Percentiles rank a stretch among this genome's conserved stretches.
Evolutionary conservation across 306 rosid species (phyloP).

Genomic region (Arachis hypogaea): DNA sequence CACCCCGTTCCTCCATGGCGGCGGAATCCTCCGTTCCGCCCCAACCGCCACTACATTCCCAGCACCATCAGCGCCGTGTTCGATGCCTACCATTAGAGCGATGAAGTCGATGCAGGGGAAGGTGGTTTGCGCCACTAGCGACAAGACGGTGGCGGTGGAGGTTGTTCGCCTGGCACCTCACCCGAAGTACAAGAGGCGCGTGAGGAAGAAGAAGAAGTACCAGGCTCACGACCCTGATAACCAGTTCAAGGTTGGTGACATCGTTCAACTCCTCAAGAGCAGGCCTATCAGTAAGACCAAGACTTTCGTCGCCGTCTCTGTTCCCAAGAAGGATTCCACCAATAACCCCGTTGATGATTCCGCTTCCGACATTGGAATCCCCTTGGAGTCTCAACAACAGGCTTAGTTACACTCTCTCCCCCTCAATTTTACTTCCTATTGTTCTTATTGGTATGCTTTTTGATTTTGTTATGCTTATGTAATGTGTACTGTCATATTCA

Average conservation of each 20-base stretch:
- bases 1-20: conserved; percentile 61
- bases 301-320: conserved; percentile 71
- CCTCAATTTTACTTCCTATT: too few relatives aligned
- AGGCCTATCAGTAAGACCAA: conserved; percentile 91
- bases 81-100: conserved; percentile 64
- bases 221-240: conserved; percentile 94
- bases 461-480: conserved; percentile 26
- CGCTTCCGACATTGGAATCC: conserved; percentile 41
- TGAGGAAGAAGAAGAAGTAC: conserved; percentile 95
- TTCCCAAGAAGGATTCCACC: conserved; percentile 42
- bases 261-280: conserved; percentile 73
- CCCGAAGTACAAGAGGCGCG: conserved; percentile 85
- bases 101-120: conserved; percentile 76
- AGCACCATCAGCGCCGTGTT: conserved; percentile 35
- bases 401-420: conserved; percentile 6
- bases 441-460: too few relatives aligned
- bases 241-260: conserved; percentile 78
- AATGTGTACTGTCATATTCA: conserved; percentile 2
- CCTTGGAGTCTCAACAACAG: conserved; percentile 65
- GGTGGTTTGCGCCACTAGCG: conserved; percentile 71
- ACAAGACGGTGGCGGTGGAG: conserved; percentile 89
- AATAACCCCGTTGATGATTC: conserved; percentile 23
- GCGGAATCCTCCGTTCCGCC: conserved; percentile 49
- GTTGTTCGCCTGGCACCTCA: conserved; percentile 85
- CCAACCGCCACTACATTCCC: conserved; percentile 46